Conservation (phyloP, 75 land plant genomes). For the Picea glauca region DNA sequence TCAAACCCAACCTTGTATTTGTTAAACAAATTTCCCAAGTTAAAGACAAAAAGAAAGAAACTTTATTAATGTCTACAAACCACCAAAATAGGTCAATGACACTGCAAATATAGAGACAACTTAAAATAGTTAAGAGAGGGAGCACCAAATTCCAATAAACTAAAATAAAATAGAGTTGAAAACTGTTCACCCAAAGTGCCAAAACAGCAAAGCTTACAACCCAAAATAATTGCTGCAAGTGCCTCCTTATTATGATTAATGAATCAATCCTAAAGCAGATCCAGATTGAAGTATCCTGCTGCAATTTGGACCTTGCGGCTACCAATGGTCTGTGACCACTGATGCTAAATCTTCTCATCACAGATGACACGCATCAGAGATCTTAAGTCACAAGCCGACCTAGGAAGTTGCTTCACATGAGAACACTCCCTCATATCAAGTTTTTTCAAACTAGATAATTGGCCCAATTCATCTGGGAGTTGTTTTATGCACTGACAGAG, state of each 20-base stretch:
- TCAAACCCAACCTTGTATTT: too few relatives aligned
- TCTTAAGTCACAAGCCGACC: conserved; percentile 10
- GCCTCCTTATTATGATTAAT: conserved; percentile 41
- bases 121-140: too few relatives aligned
- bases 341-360: conserved; percentile 28
- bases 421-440: conserved; percentile 62
- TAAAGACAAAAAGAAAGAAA: too few relatives aligned
- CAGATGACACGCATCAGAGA: conserved; percentile 37
- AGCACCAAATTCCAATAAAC: too few relatives aligned
- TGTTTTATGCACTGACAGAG: conserved; percentile 28
- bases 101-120: too few relatives aligned
- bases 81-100: too few relatives aligned
- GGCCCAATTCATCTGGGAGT: conserved; percentile 39
- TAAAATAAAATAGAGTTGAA: too few relatives aligned
- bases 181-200: too few relatives aligned
- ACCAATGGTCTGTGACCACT: conserved; percentile 9
- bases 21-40: too few relatives aligned
- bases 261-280: conserved; percentile 38
- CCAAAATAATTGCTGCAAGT: conserved; percentile 36
- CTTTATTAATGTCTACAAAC: too few relatives aligned
- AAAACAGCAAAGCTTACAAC: neutral
- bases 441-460: conserved; percentile 29
- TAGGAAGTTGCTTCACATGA: conserved; percentile 32
- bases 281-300: conserved; percentile 26
- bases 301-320: conserved; percentile 30